Evolutionary conservation across 148 eudicot genomes (phyloP).

Genomic region (Spergularia bocconei): DNA sequence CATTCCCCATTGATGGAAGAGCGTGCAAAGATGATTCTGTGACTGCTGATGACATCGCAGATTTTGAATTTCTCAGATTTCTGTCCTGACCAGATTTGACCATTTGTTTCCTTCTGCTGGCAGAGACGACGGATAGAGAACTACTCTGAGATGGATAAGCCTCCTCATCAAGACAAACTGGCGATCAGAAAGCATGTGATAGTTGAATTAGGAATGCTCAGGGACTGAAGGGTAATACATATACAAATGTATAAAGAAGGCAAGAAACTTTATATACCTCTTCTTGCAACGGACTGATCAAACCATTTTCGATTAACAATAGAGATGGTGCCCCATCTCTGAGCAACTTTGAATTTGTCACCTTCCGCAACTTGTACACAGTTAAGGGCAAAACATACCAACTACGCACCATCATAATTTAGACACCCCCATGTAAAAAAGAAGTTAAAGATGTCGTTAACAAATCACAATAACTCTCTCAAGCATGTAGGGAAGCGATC

Average conservation of each 20-base stretch:
- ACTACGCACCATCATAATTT: background rate
- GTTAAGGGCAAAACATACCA: slow-evolving; percentile 52
- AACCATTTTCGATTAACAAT: slow-evolving; percentile 80
- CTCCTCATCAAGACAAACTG: slow-evolving; percentile 89
- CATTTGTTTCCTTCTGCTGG: slow-evolving; percentile 31
- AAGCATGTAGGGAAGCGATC: background rate
- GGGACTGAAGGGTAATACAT: background rate
- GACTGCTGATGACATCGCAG: slow-evolving; percentile 38
- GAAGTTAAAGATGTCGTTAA: background rate
- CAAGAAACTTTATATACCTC: slow-evolving; percentile 46
- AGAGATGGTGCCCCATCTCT: slow-evolving; percentile 73
- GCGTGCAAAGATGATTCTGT: slow-evolving; percentile 49
- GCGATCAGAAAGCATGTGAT: slow-evolving; percentile 17
- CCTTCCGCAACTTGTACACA: slow-evolving; percentile 78
- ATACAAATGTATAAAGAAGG: background rate
- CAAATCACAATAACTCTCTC: slow-evolving; percentile 7
- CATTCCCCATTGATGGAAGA: slow-evolving; percentile 37
- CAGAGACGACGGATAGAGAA: slow-evolving; percentile 39
- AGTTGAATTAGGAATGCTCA: slow-evolving; percentile 5
- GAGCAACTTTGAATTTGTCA: slow-evolving; percentile 94
- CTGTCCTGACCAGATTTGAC: slow-evolving; percentile 50
- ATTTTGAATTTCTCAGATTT: slow-evolving; percentile 39
- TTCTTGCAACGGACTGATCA: slow-evolving; percentile 82
- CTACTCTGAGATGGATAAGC: slow-evolving; percentile 63
- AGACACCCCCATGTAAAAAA: background rate